These are phyloP conservation scores for Debaryomyces sp. DNA, from an alignment of 1,139 yeast species.

Conservation along the genomic window DNA sequence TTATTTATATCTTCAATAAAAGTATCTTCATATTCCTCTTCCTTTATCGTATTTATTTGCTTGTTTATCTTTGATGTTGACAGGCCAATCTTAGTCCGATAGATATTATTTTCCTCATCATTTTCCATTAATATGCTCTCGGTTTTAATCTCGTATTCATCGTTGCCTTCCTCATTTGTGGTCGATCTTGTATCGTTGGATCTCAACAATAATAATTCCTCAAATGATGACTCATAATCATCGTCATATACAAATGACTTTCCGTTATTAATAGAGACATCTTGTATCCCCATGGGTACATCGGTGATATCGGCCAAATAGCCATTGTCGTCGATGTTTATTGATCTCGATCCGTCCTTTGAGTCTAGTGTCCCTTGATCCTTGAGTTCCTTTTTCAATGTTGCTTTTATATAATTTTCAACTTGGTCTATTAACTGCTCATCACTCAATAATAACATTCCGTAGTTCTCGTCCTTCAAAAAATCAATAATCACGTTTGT, in stretches of 20 bases:
- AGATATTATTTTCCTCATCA: not conserved
- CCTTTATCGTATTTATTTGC: conserved; percentile 7
- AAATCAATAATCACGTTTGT: conserved; percentile 25
- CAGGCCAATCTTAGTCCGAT: not conserved
- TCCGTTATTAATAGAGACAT: conserved; percentile 16
- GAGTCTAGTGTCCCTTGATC: conserved; percentile 5
- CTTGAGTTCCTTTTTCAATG: conserved; percentile 16
- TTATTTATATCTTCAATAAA: conserved; percentile 34
- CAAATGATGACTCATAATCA: conserved; percentile 24
- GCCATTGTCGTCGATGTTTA: not conserved
- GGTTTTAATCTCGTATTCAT: conserved; percentile 6
- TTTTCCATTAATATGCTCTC: conserved; percentile 1
- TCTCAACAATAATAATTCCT: conserved; percentile 23
- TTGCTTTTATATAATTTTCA: conserved; percentile 28
- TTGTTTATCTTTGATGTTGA: not conserved
- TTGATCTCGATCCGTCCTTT: not conserved
- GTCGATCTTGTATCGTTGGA: conserved; percentile 26
- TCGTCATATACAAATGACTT: conserved; percentile 16
- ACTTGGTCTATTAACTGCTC: conserved; percentile 29
- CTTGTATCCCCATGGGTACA: conserved; percentile 3
- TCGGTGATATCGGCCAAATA: not conserved
- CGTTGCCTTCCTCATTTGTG: conserved; percentile 13
- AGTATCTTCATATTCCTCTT: conserved; percentile 13
- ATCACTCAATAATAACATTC: conserved; percentile 33
- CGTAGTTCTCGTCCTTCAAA: conserved; percentile 35